Evolutionary conservation across 371 early-diverging fungal species (phyloP).

Genomic region (Syncephalastrum racemosum): DNA sequence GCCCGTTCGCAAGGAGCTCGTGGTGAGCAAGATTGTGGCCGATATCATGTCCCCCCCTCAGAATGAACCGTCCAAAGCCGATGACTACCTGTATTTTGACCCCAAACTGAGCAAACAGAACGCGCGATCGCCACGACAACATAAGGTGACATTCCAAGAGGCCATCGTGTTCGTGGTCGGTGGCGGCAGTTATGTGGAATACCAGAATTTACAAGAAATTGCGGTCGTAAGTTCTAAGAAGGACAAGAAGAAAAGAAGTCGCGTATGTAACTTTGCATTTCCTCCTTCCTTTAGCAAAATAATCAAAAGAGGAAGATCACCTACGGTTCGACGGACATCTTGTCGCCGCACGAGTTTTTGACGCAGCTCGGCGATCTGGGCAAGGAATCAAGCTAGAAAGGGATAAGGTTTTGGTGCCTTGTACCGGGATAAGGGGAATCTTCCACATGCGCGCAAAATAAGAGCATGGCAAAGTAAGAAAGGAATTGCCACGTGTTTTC

Average conservation of each 20-base stretch:
- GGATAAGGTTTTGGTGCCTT: no score
- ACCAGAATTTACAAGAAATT: conserved; percentile 90
- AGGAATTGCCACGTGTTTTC: conserved; percentile 7
- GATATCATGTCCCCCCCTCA: conserved; percentile 75
- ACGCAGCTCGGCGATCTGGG: conserved; percentile 77
- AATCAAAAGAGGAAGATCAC: conserved; percentile 79
- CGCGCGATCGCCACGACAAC: conserved; percentile 44
- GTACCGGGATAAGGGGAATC: no score
- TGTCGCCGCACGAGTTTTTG: conserved; percentile 86
- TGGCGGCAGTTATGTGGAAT: conserved; percentile 96
- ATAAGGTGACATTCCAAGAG: conserved; percentile 73
- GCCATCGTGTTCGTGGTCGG: conserved; percentile 97
- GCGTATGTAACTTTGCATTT: background rate
- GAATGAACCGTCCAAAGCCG: conserved; percentile 60
- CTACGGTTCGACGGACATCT: conserved; percentile 96
- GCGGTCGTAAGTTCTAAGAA: conserved; percentile 55
- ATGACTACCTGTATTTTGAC: conserved; percentile 88
- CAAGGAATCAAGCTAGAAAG: conserved; percentile 21
- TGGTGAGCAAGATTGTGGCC: conserved; percentile 84
- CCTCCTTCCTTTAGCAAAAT: conserved; percentile 43
- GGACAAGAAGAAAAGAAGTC: background rate
- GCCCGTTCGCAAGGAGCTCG: conserved; percentile 85
- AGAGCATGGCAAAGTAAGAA: no score
- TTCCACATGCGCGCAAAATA: no score
- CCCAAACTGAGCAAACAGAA: conserved; percentile 67